A percentile compares a stretch with the other conserved stretches of the same genome.
Conservation (phyloP, 305 asterid genomes). For the Fraxinus baroniana region DNA sequence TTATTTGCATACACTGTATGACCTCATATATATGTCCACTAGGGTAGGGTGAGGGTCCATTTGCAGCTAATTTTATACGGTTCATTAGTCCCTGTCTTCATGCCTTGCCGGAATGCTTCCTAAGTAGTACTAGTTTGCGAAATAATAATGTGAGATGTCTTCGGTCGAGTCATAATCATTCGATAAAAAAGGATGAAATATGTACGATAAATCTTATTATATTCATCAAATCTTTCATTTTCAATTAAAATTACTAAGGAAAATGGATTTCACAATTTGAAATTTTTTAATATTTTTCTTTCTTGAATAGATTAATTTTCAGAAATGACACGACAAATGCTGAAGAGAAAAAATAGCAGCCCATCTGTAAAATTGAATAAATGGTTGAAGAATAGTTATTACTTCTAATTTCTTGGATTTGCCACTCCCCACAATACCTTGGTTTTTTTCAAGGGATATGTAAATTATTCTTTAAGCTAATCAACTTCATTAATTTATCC, state of each 20-base stretch:
- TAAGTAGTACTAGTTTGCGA: background rate
- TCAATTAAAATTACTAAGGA: background rate
- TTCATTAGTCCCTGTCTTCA: background rate
- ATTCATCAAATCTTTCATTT: background rate
- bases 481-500: background rate
- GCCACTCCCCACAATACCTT: background rate
- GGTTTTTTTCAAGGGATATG: background rate
- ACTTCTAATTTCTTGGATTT: background rate
- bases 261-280: background rate
- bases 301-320: background rate
- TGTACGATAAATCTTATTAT: background rate
- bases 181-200: background rate
- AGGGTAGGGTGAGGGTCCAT: background rate
- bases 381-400: too few species aligned
- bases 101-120: background rate
- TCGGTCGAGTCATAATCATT: background rate
- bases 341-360: too few species aligned
- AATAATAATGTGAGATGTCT: background rate
- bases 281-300: background rate
- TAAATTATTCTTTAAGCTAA: background rate
- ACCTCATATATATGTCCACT: background rate
- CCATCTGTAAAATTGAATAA: too few species aligned
- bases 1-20: background rate
- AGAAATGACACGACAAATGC: too few species aligned
- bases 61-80: background rate